phyloP scores from a whole-genome alignment of 225 moss, liverwort and hornwort species.

The Physcomitrellopsis africana region DNA sequence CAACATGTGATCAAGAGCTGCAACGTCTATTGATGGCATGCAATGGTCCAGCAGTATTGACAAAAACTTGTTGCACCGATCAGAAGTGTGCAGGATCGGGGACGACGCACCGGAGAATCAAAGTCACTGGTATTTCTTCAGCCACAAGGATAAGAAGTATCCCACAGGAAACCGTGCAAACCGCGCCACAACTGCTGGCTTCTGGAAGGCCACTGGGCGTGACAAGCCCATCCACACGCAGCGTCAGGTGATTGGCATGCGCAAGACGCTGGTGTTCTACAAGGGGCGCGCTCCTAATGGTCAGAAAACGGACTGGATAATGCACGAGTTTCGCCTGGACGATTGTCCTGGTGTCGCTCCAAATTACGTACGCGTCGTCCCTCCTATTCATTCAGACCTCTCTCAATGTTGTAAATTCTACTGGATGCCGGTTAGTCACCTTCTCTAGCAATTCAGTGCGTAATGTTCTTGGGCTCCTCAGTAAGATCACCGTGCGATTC shows the following conservation, averaged over 20 bases:
- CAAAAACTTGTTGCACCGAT: neutral
- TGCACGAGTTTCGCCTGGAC: constrained; percentile 65
- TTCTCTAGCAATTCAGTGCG: too few species aligned
- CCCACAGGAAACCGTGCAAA: constrained; percentile 81
- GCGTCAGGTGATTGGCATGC: constrained; percentile 56
- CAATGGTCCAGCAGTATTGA: too few species aligned
- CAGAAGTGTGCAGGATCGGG: constrained; percentile 72
- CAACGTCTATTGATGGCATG: too few species aligned
- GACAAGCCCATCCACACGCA: constrained; percentile 74
- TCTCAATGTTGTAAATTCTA: too few species aligned
- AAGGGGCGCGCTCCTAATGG: constrained; percentile 57
- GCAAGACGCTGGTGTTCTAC: constrained; percentile 66
- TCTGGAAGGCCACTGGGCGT: constrained; percentile 94
- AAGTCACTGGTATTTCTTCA: constrained; percentile 80
- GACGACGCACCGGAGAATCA: constrained; percentile 52
- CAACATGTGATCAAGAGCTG: too few species aligned
- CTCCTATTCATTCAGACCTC: neutral
- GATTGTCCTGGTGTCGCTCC: constrained; percentile 43
- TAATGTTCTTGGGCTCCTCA: too few species aligned
- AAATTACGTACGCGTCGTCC: constrained; percentile 22
- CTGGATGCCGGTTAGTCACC: too few species aligned
- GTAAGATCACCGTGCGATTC: too few species aligned
- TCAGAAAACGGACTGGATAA: constrained; percentile 64
- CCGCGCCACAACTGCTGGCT: constrained; percentile 75
- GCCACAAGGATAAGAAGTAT: constrained; percentile 90